Evolutionary conservation across 176 grass and related monocot species (phyloP), one percentile per base, ranked within the genome.

Genomic region (Panicum miliaceum): DNA sequence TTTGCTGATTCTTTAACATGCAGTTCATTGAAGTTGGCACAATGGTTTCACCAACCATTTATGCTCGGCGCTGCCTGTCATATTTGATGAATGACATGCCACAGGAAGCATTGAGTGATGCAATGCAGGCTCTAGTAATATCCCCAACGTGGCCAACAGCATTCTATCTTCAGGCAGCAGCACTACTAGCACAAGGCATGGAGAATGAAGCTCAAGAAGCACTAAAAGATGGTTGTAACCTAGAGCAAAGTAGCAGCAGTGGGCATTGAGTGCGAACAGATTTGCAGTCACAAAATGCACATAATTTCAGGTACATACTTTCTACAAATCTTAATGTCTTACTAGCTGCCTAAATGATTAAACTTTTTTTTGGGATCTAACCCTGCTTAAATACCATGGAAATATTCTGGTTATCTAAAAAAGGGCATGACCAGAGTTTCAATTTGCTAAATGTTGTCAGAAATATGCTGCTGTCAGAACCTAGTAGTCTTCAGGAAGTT

Each of bases 1-100:
- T 36, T 61, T 67, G 18, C 65, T 75, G n/a, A 36, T 79, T 72
- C 35, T 69, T 68, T 82, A 36, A 54, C 57, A 34, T 92, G 89
- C 91, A 98, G 96, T 98, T 95, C 87, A 98, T 98, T 90, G 96
- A 98, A 75, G 96, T 90, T 18, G 93, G 93, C 11, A 98, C 93
- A 0, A 98, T 98, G 96, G 85, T 94, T 83, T 98, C 96, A 61
- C 96, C 96, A 38, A 98, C 96, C 15, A 92, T 98, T 60, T 98
- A 90, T 83, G 96, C 93, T 58, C 85, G 96, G 8, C 91, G 93
- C 19, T 95, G 93, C 83, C 54, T 98, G 51, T 93, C 96, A 72
- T 92, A 98, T 87, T 84, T 98, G 90, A 95, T 98, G 89, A 96
- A 85, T 84, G 91, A 86, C 48, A 85, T 87, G 88, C 84, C 84